Evolutionary conservation across 2,329 filamentous ascomycete species (phyloP).

Genomic region (Diplodia seriata): DNA sequence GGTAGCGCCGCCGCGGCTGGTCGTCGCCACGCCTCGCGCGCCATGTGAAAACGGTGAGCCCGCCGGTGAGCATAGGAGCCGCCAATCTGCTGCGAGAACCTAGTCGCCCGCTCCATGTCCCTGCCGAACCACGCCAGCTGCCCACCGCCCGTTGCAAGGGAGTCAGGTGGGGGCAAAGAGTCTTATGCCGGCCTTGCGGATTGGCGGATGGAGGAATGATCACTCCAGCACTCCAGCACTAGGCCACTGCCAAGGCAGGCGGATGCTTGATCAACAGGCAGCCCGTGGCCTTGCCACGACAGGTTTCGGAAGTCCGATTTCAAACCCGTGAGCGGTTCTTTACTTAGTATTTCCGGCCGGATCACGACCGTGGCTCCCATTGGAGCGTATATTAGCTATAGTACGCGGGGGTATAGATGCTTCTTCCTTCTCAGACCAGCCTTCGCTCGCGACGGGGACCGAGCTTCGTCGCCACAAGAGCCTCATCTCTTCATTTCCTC

Average conservation of each 20-base stretch:
- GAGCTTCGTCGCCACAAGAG: constrained; percentile 16
- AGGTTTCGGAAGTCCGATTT: constrained; percentile 3
- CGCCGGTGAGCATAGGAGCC: constrained; percentile 19
- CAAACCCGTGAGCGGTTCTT: neutral
- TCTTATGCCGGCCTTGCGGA: constrained; percentile 24
- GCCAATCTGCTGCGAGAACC: constrained; percentile 15
- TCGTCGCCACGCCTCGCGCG: constrained; percentile 17
- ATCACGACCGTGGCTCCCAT: constrained; percentile 11
- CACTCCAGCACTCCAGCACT: constrained; percentile 27
- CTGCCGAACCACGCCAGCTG: constrained; percentile 16
- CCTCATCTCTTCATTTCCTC: constrained; percentile 63
- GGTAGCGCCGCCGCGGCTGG: neutral
- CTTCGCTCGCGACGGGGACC: constrained; percentile 11
- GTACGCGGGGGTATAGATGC: constrained; percentile 30
- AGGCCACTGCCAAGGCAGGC: constrained; percentile 17
- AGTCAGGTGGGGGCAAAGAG: constrained; percentile 23
- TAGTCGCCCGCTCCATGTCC: constrained; percentile 12
- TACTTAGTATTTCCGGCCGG: constrained; percentile 24
- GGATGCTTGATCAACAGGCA: constrained; percentile 25
- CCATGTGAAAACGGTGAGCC: constrained; percentile 14
- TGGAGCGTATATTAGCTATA: constrained; percentile 29
- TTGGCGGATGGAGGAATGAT: constrained; percentile 28
- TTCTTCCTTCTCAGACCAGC: constrained; percentile 15
- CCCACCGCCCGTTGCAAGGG: constrained; percentile 26
- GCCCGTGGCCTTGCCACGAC: constrained; percentile 18